phyloP scores from a whole-genome alignment of 1,284 basidiomycete genomes.

The Amylostereum areolatum region DNA sequence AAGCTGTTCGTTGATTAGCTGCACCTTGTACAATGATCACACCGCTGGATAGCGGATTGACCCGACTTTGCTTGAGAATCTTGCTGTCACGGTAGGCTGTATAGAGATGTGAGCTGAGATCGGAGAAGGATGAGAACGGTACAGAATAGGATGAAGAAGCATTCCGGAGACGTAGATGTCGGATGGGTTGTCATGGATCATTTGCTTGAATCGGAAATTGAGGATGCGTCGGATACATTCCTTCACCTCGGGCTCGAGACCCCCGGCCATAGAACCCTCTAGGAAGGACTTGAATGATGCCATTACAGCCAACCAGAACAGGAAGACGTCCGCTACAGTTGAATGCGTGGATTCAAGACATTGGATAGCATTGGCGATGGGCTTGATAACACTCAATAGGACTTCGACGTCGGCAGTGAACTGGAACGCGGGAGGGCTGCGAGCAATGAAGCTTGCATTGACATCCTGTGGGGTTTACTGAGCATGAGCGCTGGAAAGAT shows the following conservation, averaged over 20 bases:
- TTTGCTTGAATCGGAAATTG: not conserved
- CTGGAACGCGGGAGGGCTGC: not conserved
- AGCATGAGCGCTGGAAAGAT: not conserved
- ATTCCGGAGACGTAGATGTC: not conserved
- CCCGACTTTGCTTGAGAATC: not conserved
- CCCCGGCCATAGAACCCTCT: not conserved
- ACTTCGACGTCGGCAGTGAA: constrained; percentile 9
- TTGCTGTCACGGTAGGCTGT: not conserved
- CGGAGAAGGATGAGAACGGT: no score
- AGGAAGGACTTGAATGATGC: constrained; percentile 1
- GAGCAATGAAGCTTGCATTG: not conserved
- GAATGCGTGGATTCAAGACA: constrained; percentile 23
- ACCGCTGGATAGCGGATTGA: not conserved
- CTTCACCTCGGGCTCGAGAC: not conserved
- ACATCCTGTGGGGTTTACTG: not conserved
- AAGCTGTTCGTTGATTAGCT: not conserved
- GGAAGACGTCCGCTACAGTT: constrained; percentile 22
- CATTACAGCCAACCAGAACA: constrained; percentile 23
- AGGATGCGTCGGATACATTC: not conserved
- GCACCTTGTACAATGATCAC: not conserved
- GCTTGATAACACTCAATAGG: constrained; percentile 17
- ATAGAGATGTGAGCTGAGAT: no score
- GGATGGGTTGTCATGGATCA: not conserved
- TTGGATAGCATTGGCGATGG: constrained; percentile 20
- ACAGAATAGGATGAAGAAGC: not conserved